Evolutionary conservation across 164 flowering plant species (phyloP).

Genomic region (Protea cynaroides): DNA sequence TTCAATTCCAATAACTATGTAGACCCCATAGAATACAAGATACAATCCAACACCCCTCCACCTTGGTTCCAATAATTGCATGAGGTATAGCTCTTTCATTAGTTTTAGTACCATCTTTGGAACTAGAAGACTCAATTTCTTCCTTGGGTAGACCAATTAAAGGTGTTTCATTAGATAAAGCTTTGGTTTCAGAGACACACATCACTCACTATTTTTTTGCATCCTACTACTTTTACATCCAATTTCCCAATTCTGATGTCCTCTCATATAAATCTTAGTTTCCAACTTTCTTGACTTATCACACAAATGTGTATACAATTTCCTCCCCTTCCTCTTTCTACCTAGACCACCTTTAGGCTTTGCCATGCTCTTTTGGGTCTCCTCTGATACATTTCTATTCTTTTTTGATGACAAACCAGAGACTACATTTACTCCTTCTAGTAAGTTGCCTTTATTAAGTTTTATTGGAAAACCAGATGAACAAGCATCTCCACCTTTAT

Average conservation of each 20-base stretch:
- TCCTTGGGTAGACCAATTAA: neutral
- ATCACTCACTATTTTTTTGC: neutral
- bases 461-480: neutral
- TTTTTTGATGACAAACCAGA: slow-evolving; percentile 2
- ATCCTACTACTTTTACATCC: neutral
- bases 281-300: neutral
- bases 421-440: neutral
- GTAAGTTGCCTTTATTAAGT: neutral
- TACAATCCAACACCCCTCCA: too few species aligned
- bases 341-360: neutral
- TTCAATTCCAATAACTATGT: too few species aligned
- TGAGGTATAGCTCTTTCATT: too few species aligned
- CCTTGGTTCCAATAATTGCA: too few species aligned
- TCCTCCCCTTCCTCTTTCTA: slow-evolving; percentile 4
- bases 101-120: too few species aligned
- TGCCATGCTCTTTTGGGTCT: too few species aligned
- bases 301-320: neutral
- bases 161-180: neutral
- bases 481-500: neutral
- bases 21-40: too few species aligned
- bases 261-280: neutral
- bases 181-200: neutral
- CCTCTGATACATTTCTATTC: neutral
- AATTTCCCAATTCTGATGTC: neutral
- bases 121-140: neutral